These are phyloP conservation scores for Talaromyces amestolkiae DNA, from an alignment of 2,329 filamentous ascomycete genomes.

Conservation along the genomic window DNA sequence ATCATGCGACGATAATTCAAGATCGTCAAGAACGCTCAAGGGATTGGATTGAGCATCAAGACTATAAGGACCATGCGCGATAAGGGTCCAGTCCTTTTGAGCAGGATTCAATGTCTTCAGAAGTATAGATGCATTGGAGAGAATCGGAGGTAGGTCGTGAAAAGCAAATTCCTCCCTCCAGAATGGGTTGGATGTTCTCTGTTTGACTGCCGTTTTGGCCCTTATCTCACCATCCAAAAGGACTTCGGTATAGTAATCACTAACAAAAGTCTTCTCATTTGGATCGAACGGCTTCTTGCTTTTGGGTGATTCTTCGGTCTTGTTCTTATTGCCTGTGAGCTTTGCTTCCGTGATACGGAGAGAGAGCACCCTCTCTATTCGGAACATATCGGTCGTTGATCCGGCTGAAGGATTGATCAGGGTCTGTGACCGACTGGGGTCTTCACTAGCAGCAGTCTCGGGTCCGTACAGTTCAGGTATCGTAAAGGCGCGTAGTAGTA, in stretches of 20 bases:
- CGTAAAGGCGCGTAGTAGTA: slow-evolving; percentile 84
- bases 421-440: slow-evolving; percentile 36
- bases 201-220: slow-evolving; percentile 49
- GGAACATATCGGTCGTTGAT: slow-evolving; percentile 59
- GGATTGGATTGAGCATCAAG: slow-evolving; percentile 42
- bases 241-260: slow-evolving; percentile 50
- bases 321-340: slow-evolving; percentile 38
- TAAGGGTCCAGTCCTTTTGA: slow-evolving; percentile 51
- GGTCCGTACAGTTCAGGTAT: slow-evolving; percentile 84
- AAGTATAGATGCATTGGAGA: slow-evolving; percentile 47
- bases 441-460: slow-evolving; percentile 44
- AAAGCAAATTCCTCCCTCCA: slow-evolving; percentile 52
- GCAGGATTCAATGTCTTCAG: slow-evolving; percentile 48
- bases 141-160: slow-evolving; percentile 47
- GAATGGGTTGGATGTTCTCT: slow-evolving; percentile 46
- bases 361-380: slow-evolving; percentile 61
- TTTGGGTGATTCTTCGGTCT: slow-evolving; percentile 28
- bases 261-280: slow-evolving; percentile 30
- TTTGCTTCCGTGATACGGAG: slow-evolving; percentile 63
- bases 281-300: slow-evolving; percentile 16
- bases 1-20: slow-evolving; percentile 49
- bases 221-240: slow-evolving; percentile 49
- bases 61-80: slow-evolving; percentile 45
- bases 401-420: slow-evolving; percentile 25
- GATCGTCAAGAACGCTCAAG: slow-evolving; percentile 42